Base-by-base conservation (phyloP, 1,284 basidiomycete species). In the Marasmius oreades region DNA sequence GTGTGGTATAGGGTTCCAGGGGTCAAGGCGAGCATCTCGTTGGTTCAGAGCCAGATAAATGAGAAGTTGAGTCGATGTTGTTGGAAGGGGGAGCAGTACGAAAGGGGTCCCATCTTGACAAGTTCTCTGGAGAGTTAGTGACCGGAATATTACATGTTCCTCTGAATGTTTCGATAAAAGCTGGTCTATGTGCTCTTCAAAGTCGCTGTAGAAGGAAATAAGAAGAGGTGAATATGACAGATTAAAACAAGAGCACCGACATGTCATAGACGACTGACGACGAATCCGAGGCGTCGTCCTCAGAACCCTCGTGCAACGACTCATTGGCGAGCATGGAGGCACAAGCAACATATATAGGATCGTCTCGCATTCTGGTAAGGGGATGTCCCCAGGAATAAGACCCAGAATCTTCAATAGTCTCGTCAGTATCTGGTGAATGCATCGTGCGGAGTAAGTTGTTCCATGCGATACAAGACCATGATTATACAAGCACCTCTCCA, bases 1-100 rank as follows among this genome's bases (percentile, higher is more conserved):
- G 51, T 76, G 76, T 2, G 79, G 80, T 8, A 72, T 67, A 5
- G 79, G 74, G 59, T 82, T 82, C 80, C 79, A 81, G 1, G 80
- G 79, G 61, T 81, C 80, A 39, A 69, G 61, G 10, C 78, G 73
- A 3, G 70, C 60, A 28, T 74, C 71, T 28, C 69, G 65, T 14
- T 73, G 66, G 58, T 80, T 80, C 44, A 81, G 70, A 16, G 73
- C 67, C 14, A 75, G 67, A 11, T 78, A 62, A n/a, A 80, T 61
- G 22, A 69, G 58, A 6, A 77, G 63, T 58, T 79, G 78, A 18
- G 62, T 45, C 3, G 72, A 69, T 33, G 68, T 63, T 37, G 63
- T 62, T 50, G 51, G 34, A 26, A 53, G 44, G 28, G 44, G 48
- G 12, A 28, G 54, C 12, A 51, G 53, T 14, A 37, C 55, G 26